Conservation (phyloP, 441 rosid species). For the Aleurites moluccanus region DNA sequence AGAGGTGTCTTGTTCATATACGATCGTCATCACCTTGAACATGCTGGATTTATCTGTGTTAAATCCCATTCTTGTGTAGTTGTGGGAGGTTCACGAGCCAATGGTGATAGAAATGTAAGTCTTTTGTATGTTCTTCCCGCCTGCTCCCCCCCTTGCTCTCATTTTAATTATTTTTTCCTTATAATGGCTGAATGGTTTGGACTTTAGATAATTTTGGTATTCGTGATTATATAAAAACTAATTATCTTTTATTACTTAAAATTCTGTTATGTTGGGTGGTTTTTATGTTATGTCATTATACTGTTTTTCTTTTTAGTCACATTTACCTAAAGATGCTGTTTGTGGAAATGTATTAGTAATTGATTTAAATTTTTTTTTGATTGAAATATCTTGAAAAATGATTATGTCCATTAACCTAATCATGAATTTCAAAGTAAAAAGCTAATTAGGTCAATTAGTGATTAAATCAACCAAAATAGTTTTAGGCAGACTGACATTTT, state of each 20-base stretch:
- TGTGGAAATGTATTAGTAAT: not conserved
- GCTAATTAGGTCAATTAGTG: not conserved
- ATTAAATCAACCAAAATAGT: not conserved
- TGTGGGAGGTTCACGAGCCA: constrained; percentile 83
- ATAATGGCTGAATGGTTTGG: not conserved
- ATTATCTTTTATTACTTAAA: not conserved
- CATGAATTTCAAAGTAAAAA: constrained; percentile 2
- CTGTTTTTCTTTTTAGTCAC: not conserved
- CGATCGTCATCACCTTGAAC: constrained; percentile 96
- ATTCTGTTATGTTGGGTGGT: not conserved
- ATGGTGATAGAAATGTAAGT: constrained; percentile 72
- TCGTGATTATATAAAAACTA: not conserved
- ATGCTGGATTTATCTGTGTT: constrained; percentile 94
- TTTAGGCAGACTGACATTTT: not conserved
- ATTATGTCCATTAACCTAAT: not conserved
- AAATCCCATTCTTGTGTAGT: constrained; percentile 68
- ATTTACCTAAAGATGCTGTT: not conserved
- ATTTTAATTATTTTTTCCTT: not conserved
- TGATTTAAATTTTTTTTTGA: not conserved
- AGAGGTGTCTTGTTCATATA: constrained; percentile 73
- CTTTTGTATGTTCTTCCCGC: not conserved
- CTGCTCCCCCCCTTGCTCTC: not conserved
- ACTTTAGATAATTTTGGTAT: not conserved
- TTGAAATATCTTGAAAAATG: not conserved
- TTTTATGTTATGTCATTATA: not conserved